Conservation (phyloP, 306 rosid species). For the Delonix regia region DNA sequence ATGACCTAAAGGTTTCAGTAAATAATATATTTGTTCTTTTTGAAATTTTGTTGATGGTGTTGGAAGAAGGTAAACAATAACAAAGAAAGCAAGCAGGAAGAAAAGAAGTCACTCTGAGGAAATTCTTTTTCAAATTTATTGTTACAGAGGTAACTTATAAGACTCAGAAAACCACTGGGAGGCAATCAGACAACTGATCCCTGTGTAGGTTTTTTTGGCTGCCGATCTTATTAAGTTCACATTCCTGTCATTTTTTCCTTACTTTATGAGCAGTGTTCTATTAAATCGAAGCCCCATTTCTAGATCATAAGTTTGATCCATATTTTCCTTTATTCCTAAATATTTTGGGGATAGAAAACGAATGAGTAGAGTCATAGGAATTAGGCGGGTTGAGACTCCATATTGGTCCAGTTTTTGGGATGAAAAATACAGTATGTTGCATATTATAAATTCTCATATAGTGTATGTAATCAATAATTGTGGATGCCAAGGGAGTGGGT, state of each 20-base stretch:
- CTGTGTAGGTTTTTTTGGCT: conserved; percentile 38
- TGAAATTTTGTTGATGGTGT: conserved; percentile 46
- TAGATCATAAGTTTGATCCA: conserved; percentile 31
- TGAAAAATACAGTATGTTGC: conserved; percentile 29
- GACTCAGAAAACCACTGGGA: conserved; percentile 3
- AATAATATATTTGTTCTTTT: conserved; percentile 37
- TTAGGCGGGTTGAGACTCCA: conserved; percentile 29
- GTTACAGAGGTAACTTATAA: conserved; percentile 1
- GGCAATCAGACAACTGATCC: conserved; percentile 29
- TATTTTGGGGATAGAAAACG: neutral
- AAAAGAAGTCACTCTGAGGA: neutral
- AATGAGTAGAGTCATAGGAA: conserved; percentile 30
- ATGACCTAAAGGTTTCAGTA: conserved; percentile 45
- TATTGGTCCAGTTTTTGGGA: conserved; percentile 47
- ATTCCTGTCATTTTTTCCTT: conserved; percentile 39
- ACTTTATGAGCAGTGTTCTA: conserved; percentile 32
- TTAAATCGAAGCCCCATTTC: conserved; percentile 26
- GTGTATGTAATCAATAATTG: conserved; percentile 29
- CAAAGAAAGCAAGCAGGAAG: conserved; percentile 36
- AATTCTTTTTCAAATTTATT: conserved; percentile 16
- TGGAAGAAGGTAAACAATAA: conserved; percentile 34
- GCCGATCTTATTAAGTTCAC: conserved; percentile 46
- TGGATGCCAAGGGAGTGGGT: conserved; percentile 16
- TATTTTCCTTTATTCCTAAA: conserved; percentile 29
- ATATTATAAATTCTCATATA: conserved; percentile 35